phyloP scores from a whole-genome alignment of 495 filamentous ascomycete genomes.

The Ramalina intermedia region DNA sequence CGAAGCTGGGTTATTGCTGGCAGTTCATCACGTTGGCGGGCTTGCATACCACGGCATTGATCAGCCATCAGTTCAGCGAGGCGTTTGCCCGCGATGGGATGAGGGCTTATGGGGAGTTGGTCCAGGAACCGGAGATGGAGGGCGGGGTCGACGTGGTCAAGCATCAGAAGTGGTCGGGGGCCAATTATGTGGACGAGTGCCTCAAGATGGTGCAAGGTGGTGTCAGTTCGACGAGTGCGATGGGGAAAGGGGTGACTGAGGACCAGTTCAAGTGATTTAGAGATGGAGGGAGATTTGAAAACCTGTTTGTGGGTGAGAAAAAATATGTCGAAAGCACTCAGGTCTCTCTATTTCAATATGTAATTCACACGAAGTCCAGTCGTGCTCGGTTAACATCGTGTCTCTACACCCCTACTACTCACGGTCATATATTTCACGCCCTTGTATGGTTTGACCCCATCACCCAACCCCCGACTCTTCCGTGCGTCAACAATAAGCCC shows the following conservation, averaged over 20 bases:
- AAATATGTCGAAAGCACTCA: not conserved
- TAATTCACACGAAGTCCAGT: not conserved
- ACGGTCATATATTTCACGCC: constrained; percentile 95
- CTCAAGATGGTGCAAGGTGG: constrained; percentile 96
- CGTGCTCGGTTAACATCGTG: constrained; percentile 39
- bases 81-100: constrained; percentile 74
- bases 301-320: not conserved
- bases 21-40: constrained; percentile 99
- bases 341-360: not conserved
- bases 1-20: constrained; percentile 87
- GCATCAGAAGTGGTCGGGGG: constrained; percentile 97
- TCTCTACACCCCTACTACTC: constrained; percentile 73
- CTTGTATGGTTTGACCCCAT: constrained; percentile 88
- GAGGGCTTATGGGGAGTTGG: constrained; percentile 90
- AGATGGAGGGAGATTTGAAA: not conserved
- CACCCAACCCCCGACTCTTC: constrained; percentile 73
- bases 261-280: constrained; percentile 61
- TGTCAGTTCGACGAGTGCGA: constrained; percentile 78
- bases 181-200: constrained; percentile 84
- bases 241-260: constrained; percentile 97
- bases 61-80: constrained; percentile 72
- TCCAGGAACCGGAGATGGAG: constrained; percentile 96
- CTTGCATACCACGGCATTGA: constrained; percentile 86
- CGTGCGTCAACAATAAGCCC: constrained; percentile 72
- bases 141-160: constrained; percentile 82